Evolutionary conservation across 2,329 filamentous ascomycete species (phyloP).

Genomic region (Cladosporium velox): DNA sequence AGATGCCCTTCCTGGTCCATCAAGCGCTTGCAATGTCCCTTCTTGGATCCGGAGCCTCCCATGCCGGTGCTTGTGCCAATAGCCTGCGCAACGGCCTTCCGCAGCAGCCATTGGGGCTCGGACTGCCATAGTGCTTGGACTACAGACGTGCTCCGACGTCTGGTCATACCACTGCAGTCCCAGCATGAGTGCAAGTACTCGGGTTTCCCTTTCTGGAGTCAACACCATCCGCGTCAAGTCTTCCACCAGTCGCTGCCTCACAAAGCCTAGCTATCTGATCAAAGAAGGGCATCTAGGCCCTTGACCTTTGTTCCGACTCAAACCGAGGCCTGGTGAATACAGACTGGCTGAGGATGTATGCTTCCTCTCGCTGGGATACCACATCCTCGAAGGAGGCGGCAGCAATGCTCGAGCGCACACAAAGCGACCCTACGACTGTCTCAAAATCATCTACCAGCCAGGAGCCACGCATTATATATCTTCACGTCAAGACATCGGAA

Average conservation of each 20-base stretch:
- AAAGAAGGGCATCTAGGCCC: background rate
- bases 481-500: background rate
- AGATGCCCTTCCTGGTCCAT: background rate
- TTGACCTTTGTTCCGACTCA: background rate
- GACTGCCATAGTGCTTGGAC: background rate
- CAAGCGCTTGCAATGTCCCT: slow-evolving; percentile 2
- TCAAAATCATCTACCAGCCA: background rate
- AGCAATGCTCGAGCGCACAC: background rate
- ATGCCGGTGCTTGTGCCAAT: background rate
- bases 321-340: background rate
- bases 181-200: background rate
- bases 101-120: background rate
- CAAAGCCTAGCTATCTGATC: background rate
- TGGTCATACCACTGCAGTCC: background rate
- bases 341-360: background rate
- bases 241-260: background rate
- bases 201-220: background rate
- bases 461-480: background rate
- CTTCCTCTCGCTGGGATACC: background rate
- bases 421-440: background rate
- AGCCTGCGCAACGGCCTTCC: background rate
- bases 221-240: background rate
- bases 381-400: background rate
- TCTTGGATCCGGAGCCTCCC: background rate
- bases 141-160: background rate